Conservation (phyloP, 768 basidiomycete species). For the Psilocybe cyanescens region DNA sequence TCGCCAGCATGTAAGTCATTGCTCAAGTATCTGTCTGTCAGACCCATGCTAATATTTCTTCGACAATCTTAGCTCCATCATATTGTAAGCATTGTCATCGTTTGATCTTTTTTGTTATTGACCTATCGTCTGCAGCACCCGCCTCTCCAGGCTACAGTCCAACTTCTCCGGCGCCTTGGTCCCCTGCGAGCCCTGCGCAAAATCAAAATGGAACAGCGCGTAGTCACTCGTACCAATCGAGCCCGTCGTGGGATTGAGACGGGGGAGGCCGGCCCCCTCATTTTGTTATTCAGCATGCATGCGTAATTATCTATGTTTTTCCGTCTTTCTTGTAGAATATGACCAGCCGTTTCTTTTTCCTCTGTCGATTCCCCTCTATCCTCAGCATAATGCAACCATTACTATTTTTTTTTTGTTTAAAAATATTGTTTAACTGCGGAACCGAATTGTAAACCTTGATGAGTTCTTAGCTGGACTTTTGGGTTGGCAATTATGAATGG, state of each 20-base stretch:
- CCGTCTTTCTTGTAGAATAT: slow-evolving; percentile 30
- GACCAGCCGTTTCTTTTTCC: slow-evolving; percentile 7
- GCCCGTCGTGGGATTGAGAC: slow-evolving; percentile 55
- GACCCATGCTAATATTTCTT: slow-evolving; percentile 1
- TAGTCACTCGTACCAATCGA: slow-evolving; percentile 49
- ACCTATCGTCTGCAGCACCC: slow-evolving; percentile 52
- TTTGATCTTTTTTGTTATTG: slow-evolving; percentile 19
- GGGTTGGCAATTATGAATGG: too few relatives aligned
- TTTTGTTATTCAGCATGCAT: slow-evolving; percentile 20
- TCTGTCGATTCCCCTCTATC: not conserved
- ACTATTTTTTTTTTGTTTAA: not conserved
- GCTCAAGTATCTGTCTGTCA: not conserved
- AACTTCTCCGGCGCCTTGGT: slow-evolving; percentile 77
- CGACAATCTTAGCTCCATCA: slow-evolving; percentile 57
- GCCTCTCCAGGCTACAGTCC: slow-evolving; percentile 88
- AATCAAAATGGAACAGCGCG: slow-evolving; percentile 53
- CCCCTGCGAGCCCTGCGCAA: slow-evolving; percentile 78
- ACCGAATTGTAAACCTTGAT: not conserved
- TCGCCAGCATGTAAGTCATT: slow-evolving; percentile 79
- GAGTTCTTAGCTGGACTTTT: too few relatives aligned
- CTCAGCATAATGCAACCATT: not conserved
- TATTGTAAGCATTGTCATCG: slow-evolving; percentile 60
- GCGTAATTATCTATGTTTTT: slow-evolving; percentile 28
- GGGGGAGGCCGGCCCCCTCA: slow-evolving; percentile 7
- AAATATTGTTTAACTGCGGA: not conserved